These are phyloP conservation scores for Trematosphaeria pertusa DNA, from an alignment of 2,329 filamentous ascomycete genomes.

Conservation along the genomic window DNA sequence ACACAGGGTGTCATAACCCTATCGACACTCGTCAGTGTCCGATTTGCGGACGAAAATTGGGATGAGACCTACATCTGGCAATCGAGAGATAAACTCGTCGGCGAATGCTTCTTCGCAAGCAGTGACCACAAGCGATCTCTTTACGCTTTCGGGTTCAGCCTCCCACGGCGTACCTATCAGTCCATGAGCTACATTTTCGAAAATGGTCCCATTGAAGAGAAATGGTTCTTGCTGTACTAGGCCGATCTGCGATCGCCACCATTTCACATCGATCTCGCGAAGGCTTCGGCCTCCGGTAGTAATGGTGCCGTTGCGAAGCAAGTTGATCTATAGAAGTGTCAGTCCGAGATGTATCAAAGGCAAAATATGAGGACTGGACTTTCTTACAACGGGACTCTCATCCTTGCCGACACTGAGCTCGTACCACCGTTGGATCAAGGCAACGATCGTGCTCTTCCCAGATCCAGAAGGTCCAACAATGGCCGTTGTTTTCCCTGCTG, in stretches of 20 bases:
- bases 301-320: constrained; percentile 30
- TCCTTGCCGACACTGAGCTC: constrained; percentile 49
- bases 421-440: constrained; percentile 89
- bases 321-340: constrained; percentile 12
- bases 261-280: constrained; percentile 78
- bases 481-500: constrained; percentile 90
- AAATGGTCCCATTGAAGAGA: constrained; percentile 87
- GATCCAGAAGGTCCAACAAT: constrained; percentile 91
- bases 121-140: constrained; percentile 65
- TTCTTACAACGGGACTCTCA: constrained; percentile 16
- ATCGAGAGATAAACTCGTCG: constrained; percentile 80
- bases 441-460: constrained; percentile 91
- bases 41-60: too few species aligned
- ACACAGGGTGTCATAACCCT: constrained; percentile 90
- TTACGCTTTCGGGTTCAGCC: constrained; percentile 60
- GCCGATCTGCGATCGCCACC: constrained; percentile 89
- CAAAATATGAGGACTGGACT: too few species aligned
- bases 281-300: constrained; percentile 62
- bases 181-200: constrained; percentile 85
- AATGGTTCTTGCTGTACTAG: constrained; percentile 91
- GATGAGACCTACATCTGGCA: constrained; percentile 50
- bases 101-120: constrained; percentile 85
- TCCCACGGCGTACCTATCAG: constrained; percentile 69
- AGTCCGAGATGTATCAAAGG: background rate
- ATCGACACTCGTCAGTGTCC: too few species aligned